Evolutionary conservation across 2,329 filamentous ascomycete genomes (phyloP).

Genomic region (Aspergillus sp.): DNA sequence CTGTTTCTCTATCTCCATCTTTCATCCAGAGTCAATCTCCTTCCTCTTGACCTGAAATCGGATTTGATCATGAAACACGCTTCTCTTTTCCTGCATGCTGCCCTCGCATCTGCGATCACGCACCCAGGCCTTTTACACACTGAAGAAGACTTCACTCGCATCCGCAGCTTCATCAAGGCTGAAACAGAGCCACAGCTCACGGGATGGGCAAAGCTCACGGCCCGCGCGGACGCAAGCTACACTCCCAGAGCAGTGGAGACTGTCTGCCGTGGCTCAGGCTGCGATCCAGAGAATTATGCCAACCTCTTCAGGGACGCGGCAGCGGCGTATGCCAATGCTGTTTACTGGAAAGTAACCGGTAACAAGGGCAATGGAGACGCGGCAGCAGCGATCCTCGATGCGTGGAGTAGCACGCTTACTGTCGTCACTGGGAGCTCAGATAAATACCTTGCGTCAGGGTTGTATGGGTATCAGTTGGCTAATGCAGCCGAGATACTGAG

Average conservation of each 20-base stretch:
- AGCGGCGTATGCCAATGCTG: slow-evolving; percentile 45
- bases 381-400: slow-evolving; percentile 43
- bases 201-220: slow-evolving; percentile 39
- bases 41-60: background rate
- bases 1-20: background rate
- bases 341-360: slow-evolving; percentile 49
- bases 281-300: slow-evolving; percentile 40
- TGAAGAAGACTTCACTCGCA: slow-evolving; percentile 43
- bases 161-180: slow-evolving; percentile 42
- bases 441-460: slow-evolving; percentile 25
- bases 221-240: slow-evolving; percentile 38
- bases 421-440: slow-evolving; percentile 42
- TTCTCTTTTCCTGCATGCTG: background rate
- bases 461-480: slow-evolving; percentile 7
- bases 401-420: slow-evolving; percentile 43
- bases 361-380: slow-evolving; percentile 44
- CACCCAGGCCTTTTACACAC: slow-evolving; percentile 46
- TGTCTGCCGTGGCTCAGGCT: slow-evolving; percentile 42
- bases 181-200: slow-evolving; percentile 42
- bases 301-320: slow-evolving; percentile 40
- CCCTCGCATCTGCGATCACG: slow-evolving; percentile 24
- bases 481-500: slow-evolving; percentile 3
- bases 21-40: background rate
- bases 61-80: background rate
- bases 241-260: slow-evolving; percentile 31